Evolutionary conservation across 352 stramenopile species (phyloP).

Genomic region (Phytophthora pisi): DNA sequence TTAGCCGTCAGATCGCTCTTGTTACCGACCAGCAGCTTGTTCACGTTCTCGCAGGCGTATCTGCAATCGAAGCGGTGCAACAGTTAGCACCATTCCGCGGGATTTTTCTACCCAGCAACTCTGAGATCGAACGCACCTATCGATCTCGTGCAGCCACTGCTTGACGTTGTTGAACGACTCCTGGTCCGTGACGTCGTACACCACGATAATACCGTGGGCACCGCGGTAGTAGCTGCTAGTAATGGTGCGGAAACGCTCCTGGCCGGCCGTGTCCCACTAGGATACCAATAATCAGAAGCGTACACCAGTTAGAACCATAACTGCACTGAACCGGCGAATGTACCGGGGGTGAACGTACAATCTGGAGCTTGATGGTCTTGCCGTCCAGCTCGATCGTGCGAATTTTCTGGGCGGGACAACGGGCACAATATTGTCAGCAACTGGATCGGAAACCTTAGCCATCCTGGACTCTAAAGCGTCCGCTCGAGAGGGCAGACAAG

Average conservation of each 20-base stretch:
- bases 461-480: neutral
- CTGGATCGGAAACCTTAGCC: neutral
- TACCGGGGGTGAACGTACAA: constrained; percentile 71
- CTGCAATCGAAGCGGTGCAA: constrained; percentile 37
- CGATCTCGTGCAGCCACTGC: constrained; percentile 96
- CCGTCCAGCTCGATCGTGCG: constrained; percentile 99
- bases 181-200: constrained; percentile 99
- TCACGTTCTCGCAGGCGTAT: constrained; percentile 97
- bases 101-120: neutral
- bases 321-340: neutral
- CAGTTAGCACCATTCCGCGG: constrained; percentile 5
- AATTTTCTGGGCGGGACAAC: constrained; percentile 92
- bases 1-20: constrained; percentile 97
- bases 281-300: constrained; percentile 10
- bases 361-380: constrained; percentile 99
- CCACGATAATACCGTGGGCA: constrained; percentile 99
- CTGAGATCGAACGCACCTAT: constrained; percentile 49
- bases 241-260: constrained; percentile 99
- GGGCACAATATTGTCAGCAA: constrained; percentile 25
- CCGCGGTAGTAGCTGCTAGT: constrained; percentile 99
- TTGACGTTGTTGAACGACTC: constrained; percentile 99
- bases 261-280: constrained; percentile 99
- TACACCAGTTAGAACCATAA: constrained; percentile 15
- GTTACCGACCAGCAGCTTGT: constrained; percentile 98
- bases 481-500: neutral